Evolutionary conservation across 139 green algal genomes (phyloP).

Genomic region (Chlorella sp.): DNA sequence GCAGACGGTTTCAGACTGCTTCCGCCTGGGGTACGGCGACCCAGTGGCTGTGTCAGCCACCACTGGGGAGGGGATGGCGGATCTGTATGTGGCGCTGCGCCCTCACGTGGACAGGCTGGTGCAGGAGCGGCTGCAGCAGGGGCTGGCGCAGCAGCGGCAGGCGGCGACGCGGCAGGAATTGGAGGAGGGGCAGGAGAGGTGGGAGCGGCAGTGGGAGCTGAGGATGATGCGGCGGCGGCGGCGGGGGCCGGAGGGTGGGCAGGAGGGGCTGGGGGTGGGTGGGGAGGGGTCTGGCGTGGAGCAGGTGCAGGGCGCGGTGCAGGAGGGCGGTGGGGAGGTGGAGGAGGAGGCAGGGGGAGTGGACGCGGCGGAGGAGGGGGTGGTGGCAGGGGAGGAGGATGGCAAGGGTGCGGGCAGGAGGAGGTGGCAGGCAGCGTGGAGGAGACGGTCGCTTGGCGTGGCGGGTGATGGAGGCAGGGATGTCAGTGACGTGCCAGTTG

Average conservation of each 20-base stretch:
- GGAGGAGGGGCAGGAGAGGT: slow-evolving; percentile 7
- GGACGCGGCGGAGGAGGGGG: no score
- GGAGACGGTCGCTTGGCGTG: no score
- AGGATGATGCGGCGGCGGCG: background rate
- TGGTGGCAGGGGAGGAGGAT: no score
- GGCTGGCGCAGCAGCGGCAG: slow-evolving; percentile 4
- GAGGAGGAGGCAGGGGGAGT: background rate
- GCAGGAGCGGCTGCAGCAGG: slow-evolving; percentile 4
- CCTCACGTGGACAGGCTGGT: slow-evolving; percentile 15
- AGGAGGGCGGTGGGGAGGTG: slow-evolving; percentile 1
- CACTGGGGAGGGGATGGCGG: slow-evolving; percentile 81
- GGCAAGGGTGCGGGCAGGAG: no score
- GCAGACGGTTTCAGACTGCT: slow-evolving; percentile 28
- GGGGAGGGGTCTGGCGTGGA: background rate
- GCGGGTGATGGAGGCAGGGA: no score
- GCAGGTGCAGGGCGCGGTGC: background rate
- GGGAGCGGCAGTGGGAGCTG: slow-evolving; percentile 16
- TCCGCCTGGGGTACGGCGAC: slow-evolving; percentile 71
- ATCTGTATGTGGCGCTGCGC: slow-evolving; percentile 74
- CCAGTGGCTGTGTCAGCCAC: slow-evolving; percentile 78
- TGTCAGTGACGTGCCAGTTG: no score
- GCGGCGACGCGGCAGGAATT: background rate
- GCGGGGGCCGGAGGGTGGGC: background rate
- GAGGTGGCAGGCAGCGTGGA: no score
- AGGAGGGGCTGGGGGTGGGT: background rate